Conservation (phyloP, 2,329 filamentous ascomycete genomes). For the Fusarium decemcellulare region DNA sequence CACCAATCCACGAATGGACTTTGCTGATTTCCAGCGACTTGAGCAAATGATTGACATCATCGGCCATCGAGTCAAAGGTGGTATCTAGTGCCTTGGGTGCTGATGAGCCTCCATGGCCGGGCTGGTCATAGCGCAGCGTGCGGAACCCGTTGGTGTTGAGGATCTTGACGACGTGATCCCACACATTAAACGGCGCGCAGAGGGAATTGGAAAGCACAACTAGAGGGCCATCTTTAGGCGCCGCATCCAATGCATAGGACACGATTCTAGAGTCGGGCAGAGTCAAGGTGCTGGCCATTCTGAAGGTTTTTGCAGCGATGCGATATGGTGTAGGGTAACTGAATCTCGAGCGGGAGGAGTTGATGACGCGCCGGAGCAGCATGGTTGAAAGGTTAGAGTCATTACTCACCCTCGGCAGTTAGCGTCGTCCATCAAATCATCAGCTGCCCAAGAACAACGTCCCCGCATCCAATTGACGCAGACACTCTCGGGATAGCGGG, state of each 20-base stretch:
- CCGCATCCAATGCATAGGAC: constrained; percentile 48
- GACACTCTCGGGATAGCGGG: constrained; percentile 20
- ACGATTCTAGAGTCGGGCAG: constrained; percentile 48
- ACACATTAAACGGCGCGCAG: constrained; percentile 52
- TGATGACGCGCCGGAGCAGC: constrained; percentile 16
- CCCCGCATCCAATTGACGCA: constrained; percentile 9
- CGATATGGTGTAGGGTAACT: not conserved
- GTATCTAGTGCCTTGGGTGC: constrained; percentile 52
- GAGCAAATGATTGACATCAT: constrained; percentile 55
- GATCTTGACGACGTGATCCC: constrained; percentile 56
- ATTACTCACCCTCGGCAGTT: not conserved
- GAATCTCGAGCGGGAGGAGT: not conserved
- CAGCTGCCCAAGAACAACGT: constrained; percentile 6
- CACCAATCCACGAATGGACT: constrained; percentile 59
- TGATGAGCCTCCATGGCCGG: constrained; percentile 58
- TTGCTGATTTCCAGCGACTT: constrained; percentile 48
- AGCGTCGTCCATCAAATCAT: constrained; percentile 7
- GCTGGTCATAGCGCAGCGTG: constrained; percentile 60
- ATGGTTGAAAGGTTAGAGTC: constrained; percentile 1
- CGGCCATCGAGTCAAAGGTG: constrained; percentile 56
- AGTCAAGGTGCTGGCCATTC: constrained; percentile 38
- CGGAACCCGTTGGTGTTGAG: constrained; percentile 54
- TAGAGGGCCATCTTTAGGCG: constrained; percentile 45
- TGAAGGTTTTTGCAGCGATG: not conserved
- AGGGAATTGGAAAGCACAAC: constrained; percentile 59